Conservation (phyloP, 2,329 filamentous ascomycete species). For the Penicillium capsulatum region DNA sequence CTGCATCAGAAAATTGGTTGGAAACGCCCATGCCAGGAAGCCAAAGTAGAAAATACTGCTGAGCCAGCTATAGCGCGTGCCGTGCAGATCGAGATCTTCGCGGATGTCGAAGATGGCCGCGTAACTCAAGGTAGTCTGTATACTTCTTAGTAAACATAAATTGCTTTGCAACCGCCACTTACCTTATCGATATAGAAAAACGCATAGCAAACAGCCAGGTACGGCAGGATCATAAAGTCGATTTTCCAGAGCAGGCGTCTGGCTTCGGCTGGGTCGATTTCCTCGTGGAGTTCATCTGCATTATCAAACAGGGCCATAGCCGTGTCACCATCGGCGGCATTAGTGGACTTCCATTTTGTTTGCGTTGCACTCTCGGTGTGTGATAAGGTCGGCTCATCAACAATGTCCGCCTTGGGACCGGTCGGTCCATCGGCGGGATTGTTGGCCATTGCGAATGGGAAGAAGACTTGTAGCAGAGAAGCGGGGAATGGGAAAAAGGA, state of each 20-base stretch:
- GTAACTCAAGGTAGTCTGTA: slow-evolving; percentile 56
- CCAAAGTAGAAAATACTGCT: slow-evolving; percentile 55
- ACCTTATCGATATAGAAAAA: slow-evolving; percentile 51
- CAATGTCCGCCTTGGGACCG: slow-evolving; percentile 22
- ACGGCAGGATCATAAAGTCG: slow-evolving; percentile 57
- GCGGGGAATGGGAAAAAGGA: not conserved
- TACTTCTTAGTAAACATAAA: no score
- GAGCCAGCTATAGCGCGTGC: slow-evolving; percentile 56
- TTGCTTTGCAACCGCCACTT: not conserved
- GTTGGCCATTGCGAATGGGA: slow-evolving; percentile 13
- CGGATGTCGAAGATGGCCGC: slow-evolving; percentile 63
- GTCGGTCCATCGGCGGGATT: slow-evolving; percentile 4
- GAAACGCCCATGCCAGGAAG: slow-evolving; percentile 52
- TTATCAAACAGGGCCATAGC: slow-evolving; percentile 51
- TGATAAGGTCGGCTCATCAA: slow-evolving; percentile 21
- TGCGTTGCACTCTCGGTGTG: slow-evolving; percentile 28
- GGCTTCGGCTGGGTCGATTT: slow-evolving; percentile 46
- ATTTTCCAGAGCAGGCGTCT: slow-evolving; percentile 52
- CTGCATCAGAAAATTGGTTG: slow-evolving; percentile 53
- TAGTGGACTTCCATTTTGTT: slow-evolving; percentile 28
- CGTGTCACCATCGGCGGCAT: slow-evolving; percentile 44
- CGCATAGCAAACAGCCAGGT: slow-evolving; percentile 52
- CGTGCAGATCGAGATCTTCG: slow-evolving; percentile 55
- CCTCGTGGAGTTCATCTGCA: slow-evolving; percentile 46
- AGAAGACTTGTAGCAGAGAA: not conserved